Evolutionary conservation across 805 yeast species (phyloP).

Genomic region (Ogataea ramenticola): DNA sequence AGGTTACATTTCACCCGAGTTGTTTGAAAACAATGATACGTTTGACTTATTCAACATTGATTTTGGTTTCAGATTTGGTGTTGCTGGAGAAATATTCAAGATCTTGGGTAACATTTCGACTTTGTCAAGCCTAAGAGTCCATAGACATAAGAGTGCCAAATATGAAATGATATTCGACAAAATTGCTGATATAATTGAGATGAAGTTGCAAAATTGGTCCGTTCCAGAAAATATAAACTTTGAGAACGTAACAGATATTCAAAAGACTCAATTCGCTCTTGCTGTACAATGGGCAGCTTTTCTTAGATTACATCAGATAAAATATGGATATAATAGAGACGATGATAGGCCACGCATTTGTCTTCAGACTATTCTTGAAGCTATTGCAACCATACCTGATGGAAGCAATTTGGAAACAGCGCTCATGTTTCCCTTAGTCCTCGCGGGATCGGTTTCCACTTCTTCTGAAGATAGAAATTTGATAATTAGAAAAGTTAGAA

Average conservation of each 20-base stretch:
- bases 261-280: constrained; percentile 18
- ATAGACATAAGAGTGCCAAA: constrained; percentile 10
- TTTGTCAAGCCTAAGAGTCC: constrained; percentile 16
- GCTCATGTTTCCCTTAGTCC: constrained; percentile 20
- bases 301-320: constrained; percentile 22
- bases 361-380: constrained; percentile 17
- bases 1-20: constrained; percentile 4
- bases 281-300: constrained; percentile 26
- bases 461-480: constrained; percentile 14
- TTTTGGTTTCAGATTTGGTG: constrained; percentile 23
- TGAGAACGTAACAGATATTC: constrained; percentile 13
- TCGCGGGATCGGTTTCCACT: constrained; percentile 24
- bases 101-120: constrained; percentile 23
- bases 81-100: constrained; percentile 24
- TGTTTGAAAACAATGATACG: constrained; percentile 10
- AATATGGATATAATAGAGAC: constrained; percentile 21
- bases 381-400: constrained; percentile 15
- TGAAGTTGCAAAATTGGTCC: constrained; percentile 22
- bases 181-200: constrained; percentile 20
- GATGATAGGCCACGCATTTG: constrained; percentile 20
- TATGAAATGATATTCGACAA: constrained; percentile 18
- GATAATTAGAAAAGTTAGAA: constrained; percentile 13
- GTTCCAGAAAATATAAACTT: constrained; percentile 13
- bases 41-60: constrained; percentile 17
- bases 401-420: constrained; percentile 21